Base-by-base conservation (phyloP, 2,329 filamentous ascomycete species). In the Elsinoe necatrix region DNA sequence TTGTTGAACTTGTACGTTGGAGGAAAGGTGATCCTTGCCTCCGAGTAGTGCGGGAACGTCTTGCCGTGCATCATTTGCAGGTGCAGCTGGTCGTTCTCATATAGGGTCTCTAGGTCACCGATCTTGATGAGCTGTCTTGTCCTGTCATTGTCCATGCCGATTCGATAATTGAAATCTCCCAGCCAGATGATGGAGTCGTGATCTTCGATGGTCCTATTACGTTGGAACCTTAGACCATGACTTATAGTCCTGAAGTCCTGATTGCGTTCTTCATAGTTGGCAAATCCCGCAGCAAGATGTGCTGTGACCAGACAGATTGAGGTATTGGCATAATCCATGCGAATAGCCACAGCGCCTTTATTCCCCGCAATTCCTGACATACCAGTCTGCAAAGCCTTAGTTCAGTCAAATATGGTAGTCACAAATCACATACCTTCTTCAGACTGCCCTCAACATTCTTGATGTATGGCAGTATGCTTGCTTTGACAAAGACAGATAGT, bases 341-440 rank as follows among this genome's bases (percentile, higher is more conserved):
- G 86, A 64, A 98, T 96, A 1, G 91, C 93, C 51, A 96, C 95
- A 0, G 93, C 93, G 16, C 93, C 93, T 73, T 98, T 98, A 74
- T 98, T 98, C 20, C 93, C 93, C 25, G 91, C 92, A 79, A 98
- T 95, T 4, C 93, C 93, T 21, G 91, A 96, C 78, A 98, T 84
- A 3, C 93, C 93, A 0, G 83, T 86, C 59, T 52, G 21, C 3
- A 5, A n/a, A 3, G 16, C 14, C 7, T 57, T 12, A 78, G 69
- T 79, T 80, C 9, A 18, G 21, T 21, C 54, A 61, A 23, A 64
- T 47, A 3, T 35, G n/a, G 23, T 6, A 8, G 23, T 12, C 7
- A 9, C 27, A 29, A 4, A 9, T 29, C 2, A 37, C n/a, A 14
- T 35, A 56, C 54, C 78, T 96, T 98, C 74, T 96, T 98, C 59